Evolutionary conservation across 1,284 basidiomycete genomes (phyloP).

Genomic region (Moesziomyces sp.): DNA sequence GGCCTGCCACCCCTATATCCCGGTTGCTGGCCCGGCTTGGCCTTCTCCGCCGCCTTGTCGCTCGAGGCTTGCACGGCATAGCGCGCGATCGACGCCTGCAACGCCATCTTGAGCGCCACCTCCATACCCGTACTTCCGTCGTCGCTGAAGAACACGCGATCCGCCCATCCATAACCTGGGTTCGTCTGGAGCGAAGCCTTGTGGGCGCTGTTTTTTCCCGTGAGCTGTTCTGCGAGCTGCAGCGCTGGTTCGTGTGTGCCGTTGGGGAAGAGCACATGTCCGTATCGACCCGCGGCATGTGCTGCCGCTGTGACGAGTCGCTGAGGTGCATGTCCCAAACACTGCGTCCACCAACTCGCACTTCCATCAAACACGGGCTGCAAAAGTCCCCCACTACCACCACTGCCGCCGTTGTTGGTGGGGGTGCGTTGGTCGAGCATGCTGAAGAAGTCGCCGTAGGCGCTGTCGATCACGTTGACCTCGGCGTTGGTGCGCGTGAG

Average conservation of each 20-base stretch:
- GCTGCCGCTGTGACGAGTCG: conserved; percentile 86
- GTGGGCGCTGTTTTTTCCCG: conserved; percentile 69
- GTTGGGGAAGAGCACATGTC: conserved; percentile 94
- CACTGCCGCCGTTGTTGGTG: conserved; percentile 1
- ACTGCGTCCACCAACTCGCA: conserved; percentile 98
- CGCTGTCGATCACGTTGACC: conserved; percentile 82
- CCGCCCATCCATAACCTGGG: conserved; percentile 79
- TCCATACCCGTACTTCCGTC: conserved; percentile 97
- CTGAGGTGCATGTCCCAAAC: conserved; percentile 84
- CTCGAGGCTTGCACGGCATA: conserved; percentile 33
- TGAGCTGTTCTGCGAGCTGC: conserved; percentile 76
- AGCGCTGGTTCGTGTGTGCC: conserved; percentile 87
- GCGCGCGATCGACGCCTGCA: conserved; percentile 52
- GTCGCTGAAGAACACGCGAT: conserved; percentile 90
- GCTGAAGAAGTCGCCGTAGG: conserved; percentile 82
- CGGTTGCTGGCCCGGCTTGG: conserved; percentile 27
- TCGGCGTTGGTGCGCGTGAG: conserved; percentile 48
- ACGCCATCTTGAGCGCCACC: conserved; percentile 92
- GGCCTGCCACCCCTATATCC: conserved; percentile 49
- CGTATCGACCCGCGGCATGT: conserved; percentile 88
- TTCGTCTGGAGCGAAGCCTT: conserved; percentile 41
- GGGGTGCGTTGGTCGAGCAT: conserved; percentile 60
- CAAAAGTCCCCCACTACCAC: conserved; percentile 69
- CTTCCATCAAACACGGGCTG: conserved; percentile 86
- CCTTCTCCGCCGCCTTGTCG: conserved; percentile 30